These are phyloP conservation scores for Fraxinus sp. DNA, from an alignment of 305 asterid species.

Conservation along the genomic window DNA sequence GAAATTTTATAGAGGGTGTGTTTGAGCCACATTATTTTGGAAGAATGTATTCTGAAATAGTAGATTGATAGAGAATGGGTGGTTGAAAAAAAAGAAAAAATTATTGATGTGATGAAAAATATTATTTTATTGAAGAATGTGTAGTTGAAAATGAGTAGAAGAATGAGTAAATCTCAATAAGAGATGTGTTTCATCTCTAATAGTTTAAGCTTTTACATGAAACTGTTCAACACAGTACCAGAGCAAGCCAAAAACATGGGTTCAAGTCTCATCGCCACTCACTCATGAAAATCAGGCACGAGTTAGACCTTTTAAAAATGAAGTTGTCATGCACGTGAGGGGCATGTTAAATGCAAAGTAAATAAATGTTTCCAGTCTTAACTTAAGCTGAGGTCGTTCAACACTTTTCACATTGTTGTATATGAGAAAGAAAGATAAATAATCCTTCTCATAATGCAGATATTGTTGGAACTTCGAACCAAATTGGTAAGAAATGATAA, in stretches of 20 bases:
- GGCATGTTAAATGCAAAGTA: neutral
- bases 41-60: too few relatives aligned
- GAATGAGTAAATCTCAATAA: neutral
- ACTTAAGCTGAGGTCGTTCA: neutral
- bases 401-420: constrained; percentile 72
- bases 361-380: neutral
- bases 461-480: constrained; percentile 80
- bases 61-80: too few relatives aligned
- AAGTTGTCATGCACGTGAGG: neutral
- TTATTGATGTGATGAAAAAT: too few relatives aligned
- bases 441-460: constrained; percentile 87
- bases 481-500: neutral
- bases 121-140: too few relatives aligned
- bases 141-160: too few relatives aligned
- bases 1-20: constrained; percentile 30
- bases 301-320: neutral
- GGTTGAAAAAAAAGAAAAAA: too few relatives aligned
- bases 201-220: neutral
- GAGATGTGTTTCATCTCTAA: neutral
- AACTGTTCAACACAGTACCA: neutral
- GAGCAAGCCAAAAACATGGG: neutral
- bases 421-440: constrained; percentile 84
- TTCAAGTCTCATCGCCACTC: neutral
- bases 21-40: too few relatives aligned
- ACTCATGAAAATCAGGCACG: neutral